Percentiles rank a stretch among this genome's conserved stretches.
Evolutionary conservation across 768 basidiomycete genomes (phyloP).

Genomic region (Chalciporus sphaerocephalus): DNA sequence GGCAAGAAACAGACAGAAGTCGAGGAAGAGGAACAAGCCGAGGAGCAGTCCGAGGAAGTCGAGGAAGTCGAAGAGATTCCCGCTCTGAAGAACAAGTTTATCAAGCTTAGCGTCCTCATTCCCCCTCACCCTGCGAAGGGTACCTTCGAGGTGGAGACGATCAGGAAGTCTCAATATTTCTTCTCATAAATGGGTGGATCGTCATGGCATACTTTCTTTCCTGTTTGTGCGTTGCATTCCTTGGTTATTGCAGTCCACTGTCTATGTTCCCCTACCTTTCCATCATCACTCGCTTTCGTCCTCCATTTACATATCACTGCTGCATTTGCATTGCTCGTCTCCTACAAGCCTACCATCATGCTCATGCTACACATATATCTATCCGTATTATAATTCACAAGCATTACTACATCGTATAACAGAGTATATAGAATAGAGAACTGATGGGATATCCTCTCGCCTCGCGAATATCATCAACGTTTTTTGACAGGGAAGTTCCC

Average conservation of each 20-base stretch:
- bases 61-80: constrained; percentile 25
- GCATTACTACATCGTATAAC: constrained; percentile 11
- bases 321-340: neutral
- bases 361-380: constrained; percentile 5
- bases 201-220: neutral
- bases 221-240: neutral
- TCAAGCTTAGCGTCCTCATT: constrained; percentile 68
- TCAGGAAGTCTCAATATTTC: constrained; percentile 85
- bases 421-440: constrained; percentile 13
- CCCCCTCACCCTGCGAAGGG: constrained; percentile 85
- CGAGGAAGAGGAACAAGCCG: neutral
- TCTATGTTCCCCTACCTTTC: neutral
- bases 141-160: constrained; percentile 74
- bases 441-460: constrained; percentile 1
- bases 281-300: neutral
- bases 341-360: neutral
- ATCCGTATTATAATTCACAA: constrained; percentile 18
- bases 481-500: constrained; percentile 2
- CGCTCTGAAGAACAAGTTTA: constrained; percentile 52
- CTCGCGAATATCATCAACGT: neutral
- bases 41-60: constrained; percentile 7
- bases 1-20: constrained; percentile 17
- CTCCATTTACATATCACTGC: neutral
- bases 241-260: neutral
- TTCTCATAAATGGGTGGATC: constrained; percentile 63